These are phyloP conservation scores for Chalciporus piperatus DNA, from an alignment of 768 basidiomycete species.

Conservation along the genomic window DNA sequence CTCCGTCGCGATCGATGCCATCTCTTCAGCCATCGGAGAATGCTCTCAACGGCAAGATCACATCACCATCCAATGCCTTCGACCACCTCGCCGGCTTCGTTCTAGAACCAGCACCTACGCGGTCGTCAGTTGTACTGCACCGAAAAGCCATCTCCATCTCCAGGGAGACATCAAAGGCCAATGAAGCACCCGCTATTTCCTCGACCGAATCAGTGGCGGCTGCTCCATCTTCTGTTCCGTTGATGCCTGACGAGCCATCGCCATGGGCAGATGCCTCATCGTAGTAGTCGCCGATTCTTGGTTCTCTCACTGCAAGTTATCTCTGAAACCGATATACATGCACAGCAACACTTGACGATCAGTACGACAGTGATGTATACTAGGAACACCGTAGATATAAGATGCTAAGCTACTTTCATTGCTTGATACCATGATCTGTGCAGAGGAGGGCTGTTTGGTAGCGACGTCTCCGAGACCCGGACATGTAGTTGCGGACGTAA, in stretches of 20 bases:
- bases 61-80: neutral
- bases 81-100: slow-evolving; percentile 12
- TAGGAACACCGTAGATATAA: slow-evolving; percentile 1
- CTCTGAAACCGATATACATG: slow-evolving; percentile 1
- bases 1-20: neutral
- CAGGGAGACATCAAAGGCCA: slow-evolving; percentile 2
- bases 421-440: neutral
- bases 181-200: slow-evolving; percentile 1
- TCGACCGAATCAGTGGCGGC: slow-evolving; percentile 7
- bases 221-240: slow-evolving; percentile 11
- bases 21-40: slow-evolving; percentile 1
- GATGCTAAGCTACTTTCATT: neutral
- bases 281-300: neutral
- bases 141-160: slow-evolving; percentile 16
- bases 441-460: slow-evolving; percentile 6
- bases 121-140: slow-evolving; percentile 8
- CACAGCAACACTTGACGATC: neutral
- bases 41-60: neutral
- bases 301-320: neutral
- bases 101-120: slow-evolving; percentile 26
- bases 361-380: slow-evolving; percentile 11
- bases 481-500: neutral
- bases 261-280: slow-evolving; percentile 27
- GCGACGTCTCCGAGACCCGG: neutral
- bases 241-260: slow-evolving; percentile 29